phyloP scores from a whole-genome alignment of 2,329 filamentous ascomycete genomes.

The Tolypocladium capitatum region DNA sequence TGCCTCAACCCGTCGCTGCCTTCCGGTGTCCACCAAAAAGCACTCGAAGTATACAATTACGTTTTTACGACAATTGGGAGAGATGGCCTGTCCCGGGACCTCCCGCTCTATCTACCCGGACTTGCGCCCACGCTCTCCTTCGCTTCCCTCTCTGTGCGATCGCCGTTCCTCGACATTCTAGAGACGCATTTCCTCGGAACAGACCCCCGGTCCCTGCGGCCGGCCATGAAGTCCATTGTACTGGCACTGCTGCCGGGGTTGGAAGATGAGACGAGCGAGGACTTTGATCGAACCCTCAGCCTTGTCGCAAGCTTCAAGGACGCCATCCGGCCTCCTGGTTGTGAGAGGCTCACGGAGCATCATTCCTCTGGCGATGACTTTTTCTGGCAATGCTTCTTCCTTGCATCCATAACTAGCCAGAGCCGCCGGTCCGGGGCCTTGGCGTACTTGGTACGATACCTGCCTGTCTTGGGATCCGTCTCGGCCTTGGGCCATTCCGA shows the following conservation, averaged over 20 bases:
- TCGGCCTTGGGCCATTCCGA: conserved; percentile 2
- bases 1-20: conserved; percentile 88
- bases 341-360: conserved; percentile 34
- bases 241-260: conserved; percentile 80
- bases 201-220: conserved; percentile 58
- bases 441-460: conserved; percentile 66
- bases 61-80: conserved; percentile 78
- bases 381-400: conserved; percentile 97
- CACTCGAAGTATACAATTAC: conserved; percentile 83
- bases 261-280: conserved; percentile 93
- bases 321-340: conserved; percentile 43
- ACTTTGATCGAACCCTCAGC: conserved; percentile 77
- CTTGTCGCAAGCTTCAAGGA: conserved; percentile 68
- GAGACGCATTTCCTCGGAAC: conserved; percentile 68
- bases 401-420: conserved; percentile 82
- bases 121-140: conserved; percentile 84
- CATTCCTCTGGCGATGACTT: conserved; percentile 63
- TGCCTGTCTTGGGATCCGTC: conserved; percentile 39
- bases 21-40: conserved; percentile 94
- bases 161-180: conserved; percentile 70
- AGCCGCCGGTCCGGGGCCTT: conserved; percentile 75
- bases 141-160: conserved; percentile 81
- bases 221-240: conserved; percentile 81
- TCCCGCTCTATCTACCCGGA: conserved; percentile 80
- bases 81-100: conserved; percentile 66